Evolutionary conservation across 163 green algal genomes (phyloP).

Genomic region (Chlamydomonas reinhardtii): DNA sequence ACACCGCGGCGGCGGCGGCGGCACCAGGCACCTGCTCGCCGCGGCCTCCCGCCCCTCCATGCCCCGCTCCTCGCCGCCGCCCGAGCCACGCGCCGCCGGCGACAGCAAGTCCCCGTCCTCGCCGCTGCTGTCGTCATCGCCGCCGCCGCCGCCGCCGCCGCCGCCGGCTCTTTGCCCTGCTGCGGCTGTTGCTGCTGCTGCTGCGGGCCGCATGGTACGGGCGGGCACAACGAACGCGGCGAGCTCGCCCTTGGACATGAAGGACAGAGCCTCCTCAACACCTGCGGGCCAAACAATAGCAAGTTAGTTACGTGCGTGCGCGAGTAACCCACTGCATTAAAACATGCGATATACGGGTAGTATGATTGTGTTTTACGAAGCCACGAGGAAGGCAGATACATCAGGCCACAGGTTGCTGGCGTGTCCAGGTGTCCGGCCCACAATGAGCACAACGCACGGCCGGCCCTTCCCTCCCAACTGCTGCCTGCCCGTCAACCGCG

Average conservation of each 20-base stretch:
- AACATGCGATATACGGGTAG: too few species aligned
- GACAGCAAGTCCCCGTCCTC: background rate
- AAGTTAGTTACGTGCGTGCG: constrained; percentile 21
- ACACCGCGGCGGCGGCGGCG: constrained; percentile 46
- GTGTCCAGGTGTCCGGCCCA: too few species aligned
- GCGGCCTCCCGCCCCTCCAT: background rate
- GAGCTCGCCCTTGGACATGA: constrained; percentile 74
- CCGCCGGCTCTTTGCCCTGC: background rate
- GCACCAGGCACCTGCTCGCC: constrained; percentile 45
- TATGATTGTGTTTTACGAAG: too few species aligned
- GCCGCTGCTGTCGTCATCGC: constrained; percentile 1
- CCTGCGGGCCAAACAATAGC: constrained; percentile 13
- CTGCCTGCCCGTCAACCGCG: too few species aligned
- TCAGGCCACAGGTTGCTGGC: too few species aligned
- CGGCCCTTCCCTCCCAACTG: too few species aligned
- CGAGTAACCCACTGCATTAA: too few species aligned
- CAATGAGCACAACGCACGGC: too few species aligned
- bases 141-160: background rate
- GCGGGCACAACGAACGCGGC: constrained; percentile 68
- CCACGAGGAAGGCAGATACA: too few species aligned
- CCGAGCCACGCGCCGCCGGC: background rate
- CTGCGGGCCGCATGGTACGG: constrained; percentile 30
- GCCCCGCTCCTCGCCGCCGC: background rate
- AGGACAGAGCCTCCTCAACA: constrained; percentile 69
- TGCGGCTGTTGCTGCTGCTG: background rate